phyloP scores from a whole-genome alignment of 257 asterid species.

The Oldenlandia corymbosa region DNA sequence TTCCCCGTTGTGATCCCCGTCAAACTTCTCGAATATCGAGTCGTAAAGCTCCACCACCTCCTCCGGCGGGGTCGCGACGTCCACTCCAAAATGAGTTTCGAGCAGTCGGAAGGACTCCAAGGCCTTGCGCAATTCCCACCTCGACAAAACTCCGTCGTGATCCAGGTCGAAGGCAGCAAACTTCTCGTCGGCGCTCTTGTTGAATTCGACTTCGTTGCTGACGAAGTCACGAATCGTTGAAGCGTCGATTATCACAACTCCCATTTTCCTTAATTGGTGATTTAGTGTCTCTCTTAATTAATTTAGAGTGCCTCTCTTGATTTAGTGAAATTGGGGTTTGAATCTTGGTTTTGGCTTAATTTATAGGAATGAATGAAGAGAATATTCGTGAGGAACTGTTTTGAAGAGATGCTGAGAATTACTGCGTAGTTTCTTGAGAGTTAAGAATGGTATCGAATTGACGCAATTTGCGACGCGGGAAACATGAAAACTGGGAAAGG shows the following conservation, averaged over 20 bases:
- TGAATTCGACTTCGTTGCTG: conserved; percentile 50
- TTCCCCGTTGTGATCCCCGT: conserved; percentile 51
- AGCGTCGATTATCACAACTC: conserved; percentile 75
- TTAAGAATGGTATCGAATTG: too few species aligned
- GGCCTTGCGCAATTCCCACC: conserved; percentile 75
- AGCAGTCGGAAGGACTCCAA: conserved; percentile 70
- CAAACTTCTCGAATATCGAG: conserved; percentile 63
- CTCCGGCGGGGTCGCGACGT: conserved; percentile 64
- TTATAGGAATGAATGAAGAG: too few species aligned
- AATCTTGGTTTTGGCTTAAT: too few species aligned
- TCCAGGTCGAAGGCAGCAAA: conserved; percentile 59
- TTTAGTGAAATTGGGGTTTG: too few species aligned
- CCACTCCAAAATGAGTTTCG: conserved; percentile 77
- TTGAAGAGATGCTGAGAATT: too few species aligned
- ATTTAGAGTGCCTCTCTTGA: too few species aligned
- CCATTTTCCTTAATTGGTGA: too few species aligned
- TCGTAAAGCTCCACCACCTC: conserved; percentile 73
- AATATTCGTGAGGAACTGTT: too few species aligned
- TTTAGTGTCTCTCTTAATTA: too few species aligned
- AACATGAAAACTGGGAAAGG: too few species aligned
- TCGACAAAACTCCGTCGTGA: conserved; percentile 79
- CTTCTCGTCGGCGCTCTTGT: conserved; percentile 47
- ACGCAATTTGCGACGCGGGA: too few species aligned
- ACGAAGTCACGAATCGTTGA: conserved; percentile 60
- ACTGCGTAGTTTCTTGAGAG: too few species aligned